Conservation (phyloP, 768 basidiomycete species). For the Calocybe gangraenosa region DNA sequence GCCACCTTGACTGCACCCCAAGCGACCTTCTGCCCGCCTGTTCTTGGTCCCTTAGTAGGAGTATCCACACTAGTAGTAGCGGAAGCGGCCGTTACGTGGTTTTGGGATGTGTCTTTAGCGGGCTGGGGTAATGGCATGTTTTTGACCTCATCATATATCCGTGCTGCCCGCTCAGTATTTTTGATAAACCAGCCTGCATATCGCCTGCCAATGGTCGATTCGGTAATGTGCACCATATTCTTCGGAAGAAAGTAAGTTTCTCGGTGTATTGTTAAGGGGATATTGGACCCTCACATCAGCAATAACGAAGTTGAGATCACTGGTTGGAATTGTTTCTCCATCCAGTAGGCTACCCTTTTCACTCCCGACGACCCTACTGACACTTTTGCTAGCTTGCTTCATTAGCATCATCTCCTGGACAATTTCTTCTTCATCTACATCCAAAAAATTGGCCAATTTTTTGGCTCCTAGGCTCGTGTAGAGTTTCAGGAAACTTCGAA, state of each 20-base stretch:
- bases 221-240: conserved; percentile 97
- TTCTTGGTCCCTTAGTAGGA: conserved; percentile 26
- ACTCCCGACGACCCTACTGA: conserved; percentile 59
- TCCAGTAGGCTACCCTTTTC: conserved; percentile 63
- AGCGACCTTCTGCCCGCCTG: conserved; percentile 54
- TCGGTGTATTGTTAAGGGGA: background rate
- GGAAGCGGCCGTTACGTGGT: conserved; percentile 20
- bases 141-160: conserved; percentile 77
- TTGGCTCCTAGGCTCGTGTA: conserved; percentile 91
- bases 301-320: conserved; percentile 94
- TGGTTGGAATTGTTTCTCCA: conserved; percentile 83
- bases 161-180: conserved; percentile 88
- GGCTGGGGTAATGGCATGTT: conserved; percentile 41
- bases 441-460: conserved; percentile 90
- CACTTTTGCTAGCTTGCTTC: conserved; percentile 81
- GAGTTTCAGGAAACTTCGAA: conserved; percentile 89
- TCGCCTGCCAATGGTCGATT: conserved; percentile 88
- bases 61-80: conserved; percentile 20
- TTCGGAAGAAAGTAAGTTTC: conserved; percentile 24
- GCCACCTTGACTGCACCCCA: conserved; percentile 49
- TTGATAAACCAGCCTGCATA: conserved; percentile 98
- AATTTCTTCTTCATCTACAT: conserved; percentile 90
- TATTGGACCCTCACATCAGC: conserved; percentile 62
- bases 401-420: conserved; percentile 96
- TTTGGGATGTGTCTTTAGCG: conserved; percentile 23